Conservation (phyloP, 805 yeast species). For the Hanseniaspora jakobsenii region DNA sequence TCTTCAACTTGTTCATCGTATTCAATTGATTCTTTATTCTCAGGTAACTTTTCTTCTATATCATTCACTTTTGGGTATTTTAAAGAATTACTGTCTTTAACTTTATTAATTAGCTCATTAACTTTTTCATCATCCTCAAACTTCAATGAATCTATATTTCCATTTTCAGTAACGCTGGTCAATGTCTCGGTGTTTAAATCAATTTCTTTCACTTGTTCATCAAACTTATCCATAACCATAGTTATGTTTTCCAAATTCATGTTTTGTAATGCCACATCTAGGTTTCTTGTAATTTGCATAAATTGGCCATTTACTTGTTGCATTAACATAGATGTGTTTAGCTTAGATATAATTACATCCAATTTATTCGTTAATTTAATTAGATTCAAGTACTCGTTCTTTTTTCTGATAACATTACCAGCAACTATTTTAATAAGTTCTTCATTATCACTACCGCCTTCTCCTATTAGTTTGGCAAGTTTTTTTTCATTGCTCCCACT, state of each 20-base stretch:
- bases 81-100: constrained; percentile 12
- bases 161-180: constrained; percentile 11
- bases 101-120: constrained; percentile 13
- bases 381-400: constrained; percentile 72
- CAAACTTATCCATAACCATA: constrained; percentile 93
- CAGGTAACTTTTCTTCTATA: constrained; percentile 90
- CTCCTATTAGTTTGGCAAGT: constrained; percentile 50
- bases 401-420: constrained; percentile 86
- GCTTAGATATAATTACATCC: constrained; percentile 91
- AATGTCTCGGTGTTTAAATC: constrained; percentile 59
- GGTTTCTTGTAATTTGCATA: constrained; percentile 84
- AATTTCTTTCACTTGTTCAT: constrained; percentile 86
- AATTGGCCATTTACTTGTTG: constrained; percentile 85
- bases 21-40: constrained; percentile 36
- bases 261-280: constrained; percentile 90
- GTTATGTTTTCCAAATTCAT: constrained; percentile 93
- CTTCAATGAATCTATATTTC: constrained; percentile 11
- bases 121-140: constrained; percentile 15
- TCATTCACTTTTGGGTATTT: constrained; percentile 62
- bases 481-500: constrained; percentile 76
- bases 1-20: constrained; percentile 71
- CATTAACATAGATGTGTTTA: constrained; percentile 98
- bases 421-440: constrained; percentile 93
- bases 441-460: constrained; percentile 45
- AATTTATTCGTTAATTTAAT: constrained; percentile 75